Conservation (phyloP, 805 yeast species). For the Scheffersomyces ergatensis region DNA sequence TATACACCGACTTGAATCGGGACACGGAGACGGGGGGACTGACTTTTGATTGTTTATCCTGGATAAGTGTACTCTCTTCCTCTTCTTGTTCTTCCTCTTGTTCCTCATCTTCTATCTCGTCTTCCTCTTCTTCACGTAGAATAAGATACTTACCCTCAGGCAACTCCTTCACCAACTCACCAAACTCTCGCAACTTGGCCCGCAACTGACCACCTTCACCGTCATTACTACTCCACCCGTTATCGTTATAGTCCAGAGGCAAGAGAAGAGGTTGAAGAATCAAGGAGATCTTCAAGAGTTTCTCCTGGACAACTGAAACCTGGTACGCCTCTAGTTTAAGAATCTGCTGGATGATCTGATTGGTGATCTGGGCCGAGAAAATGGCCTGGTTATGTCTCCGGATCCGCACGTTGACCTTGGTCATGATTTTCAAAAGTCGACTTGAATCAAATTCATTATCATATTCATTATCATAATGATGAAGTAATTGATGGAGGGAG, state of each 20-base stretch:
- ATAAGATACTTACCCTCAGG: conserved; percentile 34
- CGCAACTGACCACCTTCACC: background rate
- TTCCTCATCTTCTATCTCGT: conserved; percentile 3
- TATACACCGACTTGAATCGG: background rate
- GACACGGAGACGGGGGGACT: background rate
- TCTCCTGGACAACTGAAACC: conserved; percentile 24
- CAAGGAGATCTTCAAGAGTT: conserved; percentile 13
- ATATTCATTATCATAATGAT: too few species aligned
- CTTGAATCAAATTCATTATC: conserved; percentile 7
- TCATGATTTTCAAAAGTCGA: conserved; percentile 11
- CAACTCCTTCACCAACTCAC: conserved; percentile 22
- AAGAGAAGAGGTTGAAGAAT: conserved; percentile 22
- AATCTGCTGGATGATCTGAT: conserved; percentile 36
- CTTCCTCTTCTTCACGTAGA: conserved; percentile 7
- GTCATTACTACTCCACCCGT: too few species aligned
- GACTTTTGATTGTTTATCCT: conserved; percentile 16
- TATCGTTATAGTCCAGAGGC: conserved; percentile 16
- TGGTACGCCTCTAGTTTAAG: conserved; percentile 29
- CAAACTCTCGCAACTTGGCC: conserved; percentile 16
- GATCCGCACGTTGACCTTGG: conserved; percentile 19
- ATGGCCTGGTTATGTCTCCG: background rate
- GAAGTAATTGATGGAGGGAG: too few species aligned
- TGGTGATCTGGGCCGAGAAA: conserved; percentile 20
- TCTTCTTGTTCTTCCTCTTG: conserved; percentile 1
- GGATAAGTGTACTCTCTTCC: conserved; percentile 11